These are phyloP conservation scores for Parathielavia hyrcaniae DNA, from an alignment of 495 filamentous ascomycete genomes.

Conservation along the genomic window DNA sequence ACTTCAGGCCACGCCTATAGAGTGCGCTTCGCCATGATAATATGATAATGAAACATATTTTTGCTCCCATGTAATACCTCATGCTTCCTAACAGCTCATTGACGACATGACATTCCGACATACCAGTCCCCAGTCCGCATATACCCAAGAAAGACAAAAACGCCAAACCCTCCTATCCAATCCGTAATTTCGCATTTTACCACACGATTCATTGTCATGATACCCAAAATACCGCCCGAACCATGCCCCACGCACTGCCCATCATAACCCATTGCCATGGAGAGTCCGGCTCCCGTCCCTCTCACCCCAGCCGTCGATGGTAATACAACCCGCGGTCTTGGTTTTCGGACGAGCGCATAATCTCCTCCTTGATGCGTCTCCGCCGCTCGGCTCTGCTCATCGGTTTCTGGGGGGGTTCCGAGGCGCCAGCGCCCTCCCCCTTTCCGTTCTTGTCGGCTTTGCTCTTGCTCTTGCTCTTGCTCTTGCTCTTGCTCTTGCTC, in stretches of 20 bases:
- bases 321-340: constrained; percentile 39
- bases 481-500: constrained; percentile 2
- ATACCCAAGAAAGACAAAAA: background rate
- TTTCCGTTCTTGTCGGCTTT: background rate
- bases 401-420: constrained; percentile 17
- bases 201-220: too few species aligned
- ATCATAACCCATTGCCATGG: background rate
- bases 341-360: constrained; percentile 38
- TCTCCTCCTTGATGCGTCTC: constrained; percentile 46
- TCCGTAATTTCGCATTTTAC: background rate
- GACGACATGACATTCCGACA: background rate
- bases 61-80: too few species aligned
- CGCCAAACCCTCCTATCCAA: background rate
- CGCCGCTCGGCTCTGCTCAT: constrained; percentile 47
- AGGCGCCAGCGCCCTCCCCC: background rate
- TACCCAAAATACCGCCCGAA: background rate
- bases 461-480: constrained; percentile 8
- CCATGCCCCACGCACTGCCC: background rate
- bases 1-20: too few species aligned
- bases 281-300: background rate
- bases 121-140: background rate
- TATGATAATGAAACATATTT: too few species aligned
- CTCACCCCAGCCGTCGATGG: constrained; percentile 43
- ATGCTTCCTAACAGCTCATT: too few species aligned
- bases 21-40: too few species aligned